phyloP scores from a whole-genome alignment of 148 eudicot genomes.

The Nyssa sinensis region DNA sequence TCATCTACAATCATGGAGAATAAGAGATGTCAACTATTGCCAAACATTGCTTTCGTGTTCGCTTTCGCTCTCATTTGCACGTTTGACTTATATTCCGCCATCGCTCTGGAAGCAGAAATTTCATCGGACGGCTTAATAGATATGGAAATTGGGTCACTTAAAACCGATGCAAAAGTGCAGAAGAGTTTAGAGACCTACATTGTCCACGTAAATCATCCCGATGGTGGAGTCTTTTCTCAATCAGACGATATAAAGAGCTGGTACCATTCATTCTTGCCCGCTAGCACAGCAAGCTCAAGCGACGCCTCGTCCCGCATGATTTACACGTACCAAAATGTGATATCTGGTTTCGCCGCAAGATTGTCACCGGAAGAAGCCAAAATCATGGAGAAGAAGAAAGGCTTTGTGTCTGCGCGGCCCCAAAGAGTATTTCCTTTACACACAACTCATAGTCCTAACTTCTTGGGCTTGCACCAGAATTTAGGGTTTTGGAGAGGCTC shows the following conservation, averaged over 20 bases:
- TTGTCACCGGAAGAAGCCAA: conserved; percentile 26
- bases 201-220: conserved; percentile 22
- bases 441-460: conserved; percentile 31
- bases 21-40: not conserved
- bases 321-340: conserved; percentile 21
- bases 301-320: conserved; percentile 10
- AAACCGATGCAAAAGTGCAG: not conserved
- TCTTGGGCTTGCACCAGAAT: conserved; percentile 30
- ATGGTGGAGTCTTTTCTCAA: not conserved
- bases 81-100: not conserved
- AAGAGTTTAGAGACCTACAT: conserved; percentile 26
- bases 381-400: conserved; percentile 18
- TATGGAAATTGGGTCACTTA: not conserved
- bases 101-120: not conserved
- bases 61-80: conserved; percentile 4
- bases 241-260: not conserved
- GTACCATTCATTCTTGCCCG: conserved; percentile 21
- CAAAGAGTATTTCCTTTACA: conserved; percentile 7
- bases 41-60: conserved; percentile 3
- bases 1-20: not conserved
- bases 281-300: not conserved
- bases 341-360: conserved; percentile 29
- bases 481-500: conserved; percentile 22
- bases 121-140: not conserved
- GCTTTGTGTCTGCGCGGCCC: conserved; percentile 24